These are phyloP conservation scores for Wickerhamomyces alni DNA, from an alignment of 805 yeast genomes.

Conservation along the genomic window DNA sequence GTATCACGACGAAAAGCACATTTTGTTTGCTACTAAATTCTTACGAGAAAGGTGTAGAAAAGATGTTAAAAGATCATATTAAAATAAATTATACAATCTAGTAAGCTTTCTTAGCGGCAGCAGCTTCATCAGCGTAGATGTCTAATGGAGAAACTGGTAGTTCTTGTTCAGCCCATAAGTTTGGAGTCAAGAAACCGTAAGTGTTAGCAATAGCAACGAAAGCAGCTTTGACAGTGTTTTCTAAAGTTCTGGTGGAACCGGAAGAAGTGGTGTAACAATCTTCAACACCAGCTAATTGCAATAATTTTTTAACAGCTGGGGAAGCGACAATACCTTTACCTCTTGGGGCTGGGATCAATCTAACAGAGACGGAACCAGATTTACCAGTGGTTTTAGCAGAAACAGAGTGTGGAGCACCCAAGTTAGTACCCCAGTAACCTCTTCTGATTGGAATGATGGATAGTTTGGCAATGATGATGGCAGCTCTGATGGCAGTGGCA, in stretches of 20 bases:
- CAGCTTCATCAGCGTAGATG: slow-evolving; percentile 82
- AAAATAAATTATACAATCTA: slow-evolving; percentile 32
- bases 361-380: slow-evolving; percentile 99
- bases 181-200: slow-evolving; percentile 99
- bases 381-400: slow-evolving; percentile 98
- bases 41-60: not conserved
- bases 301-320: slow-evolving; percentile 97
- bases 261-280: slow-evolving; percentile 98
- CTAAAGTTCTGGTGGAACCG: slow-evolving; percentile 99
- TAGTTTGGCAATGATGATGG: slow-evolving; percentile 98
- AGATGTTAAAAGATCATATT: not conserved
- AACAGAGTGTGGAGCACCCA: slow-evolving; percentile 99
- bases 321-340: slow-evolving; percentile 99
- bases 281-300: slow-evolving; percentile 99
- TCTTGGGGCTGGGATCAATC: slow-evolving; percentile 99
- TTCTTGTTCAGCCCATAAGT: slow-evolving; percentile 90
- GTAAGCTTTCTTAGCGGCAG: slow-evolving; percentile 69
- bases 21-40: too few relatives aligned
- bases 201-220: slow-evolving; percentile 99
- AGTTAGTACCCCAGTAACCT: slow-evolving; percentile 99
- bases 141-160: slow-evolving; percentile 92
- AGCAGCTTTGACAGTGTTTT: slow-evolving; percentile 99
- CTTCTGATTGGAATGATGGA: slow-evolving; percentile 99
- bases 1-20: too few relatives aligned
- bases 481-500: slow-evolving; percentile 99